phyloP scores from a whole-genome alignment of 768 basidiomycete species.

The Amyloporia xantha region DNA sequence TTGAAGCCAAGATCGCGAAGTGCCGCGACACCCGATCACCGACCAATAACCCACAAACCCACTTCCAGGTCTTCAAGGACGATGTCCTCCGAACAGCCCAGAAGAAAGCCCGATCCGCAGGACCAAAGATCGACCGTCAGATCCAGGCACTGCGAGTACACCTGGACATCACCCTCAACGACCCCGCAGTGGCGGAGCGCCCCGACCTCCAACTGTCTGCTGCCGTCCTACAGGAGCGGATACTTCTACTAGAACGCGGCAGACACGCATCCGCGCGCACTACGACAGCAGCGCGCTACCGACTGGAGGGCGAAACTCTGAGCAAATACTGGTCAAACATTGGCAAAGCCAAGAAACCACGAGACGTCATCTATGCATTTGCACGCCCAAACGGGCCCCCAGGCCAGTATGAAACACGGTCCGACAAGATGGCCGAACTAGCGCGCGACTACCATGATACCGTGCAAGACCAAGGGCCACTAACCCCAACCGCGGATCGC shows the following conservation, averaged over 20 bases:
- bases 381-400: neutral
- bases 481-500: neutral
- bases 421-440: constrained; percentile 13
- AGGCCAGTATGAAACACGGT: neutral
- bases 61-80: neutral
- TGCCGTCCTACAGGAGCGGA: neutral
- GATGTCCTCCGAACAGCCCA: neutral
- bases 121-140: neutral
- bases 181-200: neutral
- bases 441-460: constrained; percentile 13
- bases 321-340: neutral
- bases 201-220: neutral
- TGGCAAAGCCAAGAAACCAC: neutral
- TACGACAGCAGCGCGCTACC: neutral
- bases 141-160: neutral
- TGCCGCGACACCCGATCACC: neutral
- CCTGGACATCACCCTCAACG: neutral
- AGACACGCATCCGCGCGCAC: neutral
- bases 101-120: neutral
- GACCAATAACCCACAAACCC: neutral
- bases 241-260: neutral
- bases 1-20: neutral
- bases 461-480: constrained; percentile 4
- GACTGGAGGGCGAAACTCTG: neutral
- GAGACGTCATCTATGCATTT: neutral